Evolutionary conservation across 352 stramenopile genomes (phyloP).

Genomic region (Pythium aristosporum): DNA sequence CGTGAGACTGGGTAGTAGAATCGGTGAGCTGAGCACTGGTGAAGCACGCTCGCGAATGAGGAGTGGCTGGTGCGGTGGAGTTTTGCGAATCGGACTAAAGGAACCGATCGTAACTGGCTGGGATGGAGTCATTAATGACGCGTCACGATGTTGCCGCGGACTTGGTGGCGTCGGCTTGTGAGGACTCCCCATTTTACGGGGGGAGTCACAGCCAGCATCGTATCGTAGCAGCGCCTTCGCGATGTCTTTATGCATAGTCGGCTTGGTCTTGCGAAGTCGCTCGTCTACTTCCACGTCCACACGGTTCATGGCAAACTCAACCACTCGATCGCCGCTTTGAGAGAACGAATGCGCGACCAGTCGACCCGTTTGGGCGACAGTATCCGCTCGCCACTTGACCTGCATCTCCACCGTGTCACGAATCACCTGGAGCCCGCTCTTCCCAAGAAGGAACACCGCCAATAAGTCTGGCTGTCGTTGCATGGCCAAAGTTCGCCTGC

Average conservation of each 20-base stretch:
- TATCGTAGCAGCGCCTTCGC: slow-evolving; percentile 10
- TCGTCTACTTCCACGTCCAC: neutral
- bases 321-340: neutral
- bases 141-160: neutral
- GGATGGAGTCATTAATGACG: neutral
- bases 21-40: neutral
- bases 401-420: slow-evolving; percentile 30
- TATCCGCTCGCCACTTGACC: slow-evolving; percentile 29
- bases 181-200: neutral
- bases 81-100: neutral
- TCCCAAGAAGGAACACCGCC: slow-evolving; percentile 32
- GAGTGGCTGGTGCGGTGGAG: neutral
- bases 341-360: slow-evolving; percentile 24
- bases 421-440: slow-evolving; percentile 31
- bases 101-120: slow-evolving; percentile 7
- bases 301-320: neutral
- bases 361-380: slow-evolving; percentile 28
- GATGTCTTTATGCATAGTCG: slow-evolving; percentile 4
- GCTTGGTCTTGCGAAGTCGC: neutral
- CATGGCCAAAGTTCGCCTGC: neutral
- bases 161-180: slow-evolving; percentile 1
- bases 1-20: slow-evolving; percentile 7
- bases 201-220: neutral
- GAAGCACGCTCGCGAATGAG: neutral
- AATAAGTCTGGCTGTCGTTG: slow-evolving; percentile 31